Percentiles rank a stretch among this genome's conserved stretches.
phyloP scores from a whole-genome alignment of 805 yeast genomes.

The Yamadazyma sp. region DNA sequence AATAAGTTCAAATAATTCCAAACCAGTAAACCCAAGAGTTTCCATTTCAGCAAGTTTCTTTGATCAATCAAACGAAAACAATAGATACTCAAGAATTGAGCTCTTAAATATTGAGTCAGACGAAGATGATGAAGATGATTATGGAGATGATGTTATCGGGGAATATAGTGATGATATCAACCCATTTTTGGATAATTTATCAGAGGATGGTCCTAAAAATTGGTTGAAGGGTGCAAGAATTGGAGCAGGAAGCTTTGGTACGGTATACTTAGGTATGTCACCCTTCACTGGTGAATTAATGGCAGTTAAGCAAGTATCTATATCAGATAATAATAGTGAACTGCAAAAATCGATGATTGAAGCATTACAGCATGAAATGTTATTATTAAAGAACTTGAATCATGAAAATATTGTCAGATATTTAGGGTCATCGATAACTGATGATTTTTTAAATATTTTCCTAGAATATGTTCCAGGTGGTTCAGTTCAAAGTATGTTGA shows the following conservation, averaged over 20 bases:
- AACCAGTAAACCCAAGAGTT: constrained; percentile 18
- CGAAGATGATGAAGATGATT: constrained; percentile 30
- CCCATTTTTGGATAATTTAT: constrained; percentile 9
- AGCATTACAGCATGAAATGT: constrained; percentile 81
- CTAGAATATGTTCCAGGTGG: constrained; percentile 56
- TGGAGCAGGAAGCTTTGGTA: constrained; percentile 94
- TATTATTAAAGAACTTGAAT: constrained; percentile 68
- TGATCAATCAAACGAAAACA: constrained; percentile 17
- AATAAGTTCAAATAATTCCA: constrained; percentile 3
- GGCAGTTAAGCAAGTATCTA: constrained; percentile 94
- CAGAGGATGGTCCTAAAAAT: constrained; percentile 49
- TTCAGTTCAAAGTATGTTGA: constrained; percentile 62
- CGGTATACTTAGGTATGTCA: constrained; percentile 89
- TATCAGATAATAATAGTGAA: constrained; percentile 45
- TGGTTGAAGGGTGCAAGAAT: constrained; percentile 94
- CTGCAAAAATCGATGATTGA: constrained; percentile 57
- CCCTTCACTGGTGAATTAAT: constrained; percentile 89
- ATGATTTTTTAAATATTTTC: constrained; percentile 72
- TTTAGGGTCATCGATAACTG: constrained; percentile 80
- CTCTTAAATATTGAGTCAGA: constrained; percentile 41
- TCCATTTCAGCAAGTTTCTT: constrained; percentile 30
- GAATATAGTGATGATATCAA: constrained; percentile 16
- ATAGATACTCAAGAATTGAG: constrained; percentile 46
- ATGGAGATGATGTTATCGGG: constrained; percentile 38
- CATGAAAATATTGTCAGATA: constrained; percentile 94